Conservation (phyloP, 192 early-diverging fungal genomes). For the Rhizophagus clarus region DNA sequence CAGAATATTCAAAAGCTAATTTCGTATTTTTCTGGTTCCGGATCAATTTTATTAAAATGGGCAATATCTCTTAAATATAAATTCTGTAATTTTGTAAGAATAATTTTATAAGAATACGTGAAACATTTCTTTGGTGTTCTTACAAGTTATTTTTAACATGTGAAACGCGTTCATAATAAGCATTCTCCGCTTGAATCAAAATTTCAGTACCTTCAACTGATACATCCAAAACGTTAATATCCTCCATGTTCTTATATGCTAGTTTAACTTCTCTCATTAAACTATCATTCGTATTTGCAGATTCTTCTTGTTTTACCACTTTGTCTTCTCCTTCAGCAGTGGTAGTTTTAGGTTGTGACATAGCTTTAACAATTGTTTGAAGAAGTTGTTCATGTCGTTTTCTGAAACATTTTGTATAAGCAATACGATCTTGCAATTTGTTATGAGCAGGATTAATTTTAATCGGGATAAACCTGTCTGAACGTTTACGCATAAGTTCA, state of each 20-base stretch:
- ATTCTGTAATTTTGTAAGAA: too few relatives aligned
- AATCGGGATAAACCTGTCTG: constrained; percentile 94
- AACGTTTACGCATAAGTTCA: constrained; percentile 85
- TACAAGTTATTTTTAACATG: constrained; percentile 95
- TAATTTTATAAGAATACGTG: constrained; percentile 98
- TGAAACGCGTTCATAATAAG: constrained; percentile 93
- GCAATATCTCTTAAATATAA: too few relatives aligned
- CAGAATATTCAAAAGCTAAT: too few relatives aligned
- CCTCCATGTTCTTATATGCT: constrained; percentile 91
- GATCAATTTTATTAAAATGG: too few relatives aligned
- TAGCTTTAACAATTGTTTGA: constrained; percentile 92
- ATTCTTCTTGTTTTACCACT: constrained; percentile 48
- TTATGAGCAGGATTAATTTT: constrained; percentile 91
- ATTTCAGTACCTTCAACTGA: constrained; percentile 88
- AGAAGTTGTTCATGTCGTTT: constrained; percentile 98
- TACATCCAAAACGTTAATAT: constrained; percentile 94
- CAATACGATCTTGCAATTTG: constrained; percentile 91
- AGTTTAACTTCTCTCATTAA: constrained; percentile 85
- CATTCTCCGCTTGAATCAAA: constrained; percentile 88
- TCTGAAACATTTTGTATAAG: constrained; percentile 88
- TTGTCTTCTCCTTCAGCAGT: constrained; percentile 41
- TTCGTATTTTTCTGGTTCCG: too few relatives aligned
- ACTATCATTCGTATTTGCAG: constrained; percentile 62
- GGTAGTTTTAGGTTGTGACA: constrained; percentile 63
- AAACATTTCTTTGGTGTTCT: constrained; percentile 99